Evolutionary conservation across 345 rosid species (phyloP).

Genomic region (Populus alba): DNA sequence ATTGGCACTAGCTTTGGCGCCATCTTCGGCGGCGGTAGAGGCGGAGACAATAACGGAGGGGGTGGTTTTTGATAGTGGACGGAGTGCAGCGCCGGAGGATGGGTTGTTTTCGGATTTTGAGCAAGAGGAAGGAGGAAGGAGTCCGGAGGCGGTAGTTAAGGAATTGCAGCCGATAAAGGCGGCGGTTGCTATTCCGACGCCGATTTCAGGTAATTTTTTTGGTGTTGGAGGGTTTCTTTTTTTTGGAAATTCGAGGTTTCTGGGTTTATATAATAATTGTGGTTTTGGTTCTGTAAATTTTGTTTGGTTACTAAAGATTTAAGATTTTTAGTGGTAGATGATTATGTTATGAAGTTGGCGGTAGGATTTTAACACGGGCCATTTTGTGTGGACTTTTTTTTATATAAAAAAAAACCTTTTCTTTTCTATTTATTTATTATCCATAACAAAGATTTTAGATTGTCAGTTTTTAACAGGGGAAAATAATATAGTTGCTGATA

Average conservation of each 20-base stretch:
- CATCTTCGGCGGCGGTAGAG: slow-evolving; percentile 5
- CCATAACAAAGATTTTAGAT: not conserved
- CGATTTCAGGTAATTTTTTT: slow-evolving; percentile 43
- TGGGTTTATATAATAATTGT: slow-evolving; percentile 1
- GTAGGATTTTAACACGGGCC: not conserved
- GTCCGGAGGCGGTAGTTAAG: slow-evolving; percentile 29
- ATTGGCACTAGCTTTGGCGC: slow-evolving; percentile 9
- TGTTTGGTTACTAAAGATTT: not conserved
- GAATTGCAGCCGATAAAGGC: slow-evolving; percentile 5
- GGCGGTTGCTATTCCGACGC: slow-evolving; percentile 36
- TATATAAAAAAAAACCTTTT: not conserved
- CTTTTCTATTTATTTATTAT: not conserved
- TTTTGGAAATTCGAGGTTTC: not conserved
- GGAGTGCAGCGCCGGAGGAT: slow-evolving; percentile 65
- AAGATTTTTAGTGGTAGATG: not conserved
- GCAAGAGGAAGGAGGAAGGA: slow-evolving; percentile 50
- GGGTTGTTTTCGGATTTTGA: slow-evolving; percentile 70
- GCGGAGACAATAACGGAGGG: slow-evolving; percentile 2
- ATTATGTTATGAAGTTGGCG: not conserved
- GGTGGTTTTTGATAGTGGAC: slow-evolving; percentile 45
- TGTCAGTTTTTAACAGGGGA: not conserved
- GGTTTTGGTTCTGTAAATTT: not conserved
- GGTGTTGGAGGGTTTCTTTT: not conserved
- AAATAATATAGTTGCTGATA: not conserved
- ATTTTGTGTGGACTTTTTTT: not conserved